Evolutionary conservation across 1,284 basidiomycete genomes (phyloP).

Genomic region (Malassezia furfur): DNA sequence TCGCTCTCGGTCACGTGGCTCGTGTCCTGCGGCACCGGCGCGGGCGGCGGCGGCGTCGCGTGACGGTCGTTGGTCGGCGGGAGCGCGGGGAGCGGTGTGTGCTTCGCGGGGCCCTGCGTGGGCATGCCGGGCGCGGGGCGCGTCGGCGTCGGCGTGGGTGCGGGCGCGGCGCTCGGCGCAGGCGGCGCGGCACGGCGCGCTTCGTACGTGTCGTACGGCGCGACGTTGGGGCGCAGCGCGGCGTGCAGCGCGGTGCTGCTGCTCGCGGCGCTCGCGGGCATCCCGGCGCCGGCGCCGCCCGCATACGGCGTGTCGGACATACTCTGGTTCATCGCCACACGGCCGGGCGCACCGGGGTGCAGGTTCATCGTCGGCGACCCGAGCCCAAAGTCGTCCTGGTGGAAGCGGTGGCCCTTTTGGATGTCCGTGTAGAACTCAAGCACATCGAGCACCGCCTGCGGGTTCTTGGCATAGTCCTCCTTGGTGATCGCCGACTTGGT

Average conservation of each 20-base stretch:
- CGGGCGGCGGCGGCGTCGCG: background rate
- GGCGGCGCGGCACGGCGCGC: constrained; percentile 8
- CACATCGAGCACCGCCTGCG: constrained; percentile 91
- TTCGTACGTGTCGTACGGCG: background rate
- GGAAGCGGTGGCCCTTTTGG: constrained; percentile 62
- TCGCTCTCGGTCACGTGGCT: constrained; percentile 6
- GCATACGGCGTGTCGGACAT: background rate
- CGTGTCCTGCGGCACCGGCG: background rate
- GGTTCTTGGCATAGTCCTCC: constrained; percentile 92
- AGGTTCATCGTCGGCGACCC: constrained; percentile 44
- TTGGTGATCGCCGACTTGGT: constrained; percentile 94
- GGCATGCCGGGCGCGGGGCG: background rate
- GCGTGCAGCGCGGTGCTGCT: constrained; percentile 19
- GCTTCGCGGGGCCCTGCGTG: constrained; percentile 68
- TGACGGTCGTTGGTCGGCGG: background rate
- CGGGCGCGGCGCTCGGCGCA: constrained; percentile 26
- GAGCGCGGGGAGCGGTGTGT: constrained; percentile 56
- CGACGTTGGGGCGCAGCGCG: background rate
- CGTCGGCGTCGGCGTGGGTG: background rate
- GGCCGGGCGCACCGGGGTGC: constrained; percentile 30
- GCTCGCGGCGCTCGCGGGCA: constrained; percentile 3
- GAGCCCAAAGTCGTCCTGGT: constrained; percentile 60
- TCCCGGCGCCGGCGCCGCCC: background rate
- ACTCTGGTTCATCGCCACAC: constrained; percentile 1
- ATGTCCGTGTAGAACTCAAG: constrained; percentile 97